Percentiles rank a stretch among this genome's conserved stretches.
These are phyloP conservation scores for Trichoderma oligosporum DNA, from an alignment of 2,329 filamentous ascomycete genomes.

Conservation along the genomic window DNA sequence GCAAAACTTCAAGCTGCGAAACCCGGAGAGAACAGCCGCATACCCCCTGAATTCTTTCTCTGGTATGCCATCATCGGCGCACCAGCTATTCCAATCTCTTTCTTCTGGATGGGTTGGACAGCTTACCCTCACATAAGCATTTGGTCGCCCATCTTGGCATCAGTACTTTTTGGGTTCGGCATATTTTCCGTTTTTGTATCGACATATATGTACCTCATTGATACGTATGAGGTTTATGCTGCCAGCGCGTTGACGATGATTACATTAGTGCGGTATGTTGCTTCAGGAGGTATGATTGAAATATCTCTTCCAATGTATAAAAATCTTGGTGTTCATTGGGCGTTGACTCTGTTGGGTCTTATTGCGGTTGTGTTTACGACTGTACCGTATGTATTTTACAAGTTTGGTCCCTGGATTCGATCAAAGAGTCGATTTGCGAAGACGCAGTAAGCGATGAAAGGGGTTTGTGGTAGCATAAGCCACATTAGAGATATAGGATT, in stretches of 20 bases:
- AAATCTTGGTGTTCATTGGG: conserved; percentile 40
- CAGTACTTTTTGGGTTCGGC: conserved; percentile 5
- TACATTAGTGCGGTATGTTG: conserved; percentile 32
- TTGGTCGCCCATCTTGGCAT: conserved; percentile 3
- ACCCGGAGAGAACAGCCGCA: background rate
- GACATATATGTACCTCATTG: conserved; percentile 10
- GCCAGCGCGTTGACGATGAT: conserved; percentile 30
- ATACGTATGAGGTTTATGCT: conserved; percentile 4
- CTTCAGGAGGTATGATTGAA: conserved; percentile 40
- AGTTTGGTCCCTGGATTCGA: conserved; percentile 46
- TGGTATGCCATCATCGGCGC: conserved; percentile 15
- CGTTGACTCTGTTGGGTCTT: conserved; percentile 38
- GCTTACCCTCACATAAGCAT: conserved; percentile 9
- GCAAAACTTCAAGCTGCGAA: background rate
- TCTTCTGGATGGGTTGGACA: conserved; percentile 16
- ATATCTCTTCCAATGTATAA: conserved; percentile 38
- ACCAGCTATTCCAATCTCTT: conserved; percentile 10
- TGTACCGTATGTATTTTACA: conserved; percentile 36
- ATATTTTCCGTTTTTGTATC: conserved; percentile 9
- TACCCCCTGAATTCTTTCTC: conserved; percentile 9
- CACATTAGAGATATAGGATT: no score
- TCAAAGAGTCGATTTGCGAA: conserved; percentile 44
- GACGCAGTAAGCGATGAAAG: background rate
- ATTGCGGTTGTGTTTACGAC: conserved; percentile 27
- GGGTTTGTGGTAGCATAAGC: no score